phyloP scores from a whole-genome alignment of 495 filamentous ascomycete species.

The Daldinia vernicosa region DNA sequence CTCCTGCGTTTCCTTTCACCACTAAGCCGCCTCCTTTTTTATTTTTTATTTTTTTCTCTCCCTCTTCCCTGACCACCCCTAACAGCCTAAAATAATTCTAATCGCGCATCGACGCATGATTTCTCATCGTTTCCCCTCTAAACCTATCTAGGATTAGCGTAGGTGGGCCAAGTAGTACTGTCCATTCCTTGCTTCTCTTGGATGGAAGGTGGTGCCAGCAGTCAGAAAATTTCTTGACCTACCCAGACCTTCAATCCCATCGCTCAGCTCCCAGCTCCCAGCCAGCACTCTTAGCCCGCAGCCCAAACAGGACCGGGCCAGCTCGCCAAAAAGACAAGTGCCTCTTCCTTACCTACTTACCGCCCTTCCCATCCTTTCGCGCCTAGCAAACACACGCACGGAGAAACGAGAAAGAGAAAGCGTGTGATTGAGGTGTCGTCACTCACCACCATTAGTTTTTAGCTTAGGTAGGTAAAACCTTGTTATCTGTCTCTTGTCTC shows the following conservation, averaged over 20 bases:
- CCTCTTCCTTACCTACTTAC: slow-evolving; percentile 29
- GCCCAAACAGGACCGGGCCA: slow-evolving; percentile 32
- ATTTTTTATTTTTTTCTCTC: slow-evolving; percentile 9
- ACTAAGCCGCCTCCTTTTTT: slow-evolving; percentile 20
- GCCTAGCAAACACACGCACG: slow-evolving; percentile 31
- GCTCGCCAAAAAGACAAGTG: slow-evolving; percentile 39
- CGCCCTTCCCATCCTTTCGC: slow-evolving; percentile 26
- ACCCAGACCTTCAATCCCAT: slow-evolving; percentile 37
- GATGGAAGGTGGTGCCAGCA: slow-evolving; percentile 27
- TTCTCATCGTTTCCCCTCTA: slow-evolving; percentile 32
- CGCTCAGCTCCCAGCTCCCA: slow-evolving; percentile 2
- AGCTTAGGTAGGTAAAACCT: slow-evolving; percentile 41
- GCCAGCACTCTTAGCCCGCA: slow-evolving; percentile 23
- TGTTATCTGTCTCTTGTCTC: slow-evolving; percentile 19
- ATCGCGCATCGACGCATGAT: slow-evolving; percentile 40
- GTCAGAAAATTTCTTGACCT: slow-evolving; percentile 41
- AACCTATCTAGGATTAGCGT: slow-evolving; percentile 26
- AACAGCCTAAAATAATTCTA: slow-evolving; percentile 27
- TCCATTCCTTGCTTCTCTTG: slow-evolving; percentile 31
- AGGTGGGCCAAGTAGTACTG: slow-evolving; percentile 32
- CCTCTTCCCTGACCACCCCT: slow-evolving; percentile 7
- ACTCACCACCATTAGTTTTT: slow-evolving; percentile 32
- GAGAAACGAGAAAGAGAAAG: slow-evolving; percentile 12
- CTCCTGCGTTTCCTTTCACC: slow-evolving; percentile 13
- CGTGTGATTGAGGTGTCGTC: slow-evolving; percentile 21